Conservation (phyloP, 1,284 basidiomycete species). For the Apiotrichum veenhuisii region DNA sequence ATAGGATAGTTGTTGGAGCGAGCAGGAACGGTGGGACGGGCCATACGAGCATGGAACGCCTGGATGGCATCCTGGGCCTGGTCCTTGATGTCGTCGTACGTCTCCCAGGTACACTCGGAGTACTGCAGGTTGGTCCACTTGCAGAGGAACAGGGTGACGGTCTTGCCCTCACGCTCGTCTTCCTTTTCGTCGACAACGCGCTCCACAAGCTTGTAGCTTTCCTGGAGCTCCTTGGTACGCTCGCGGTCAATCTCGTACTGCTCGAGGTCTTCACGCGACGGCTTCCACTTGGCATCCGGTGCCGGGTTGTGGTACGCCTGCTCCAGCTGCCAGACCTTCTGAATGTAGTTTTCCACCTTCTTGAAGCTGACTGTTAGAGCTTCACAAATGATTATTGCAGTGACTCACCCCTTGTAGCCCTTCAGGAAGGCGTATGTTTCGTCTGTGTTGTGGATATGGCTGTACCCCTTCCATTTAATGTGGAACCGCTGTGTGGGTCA, state of each 20-base stretch:
- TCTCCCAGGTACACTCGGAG: conserved; percentile 95
- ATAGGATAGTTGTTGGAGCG: conserved; percentile 71
- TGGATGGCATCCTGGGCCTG: conserved; percentile 64
- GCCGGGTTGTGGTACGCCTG: conserved; percentile 60
- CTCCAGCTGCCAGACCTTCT: conserved; percentile 65
- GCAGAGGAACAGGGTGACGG: conserved; percentile 80
- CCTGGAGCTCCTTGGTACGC: conserved; percentile 81
- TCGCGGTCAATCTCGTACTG: conserved; percentile 84
- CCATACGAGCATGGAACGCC: conserved; percentile 72
- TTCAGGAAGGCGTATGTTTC: conserved; percentile 88
- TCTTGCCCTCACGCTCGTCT: conserved; percentile 55
- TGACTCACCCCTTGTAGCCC: conserved; percentile 60
- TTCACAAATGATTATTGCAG: no score
- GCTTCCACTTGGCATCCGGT: conserved; percentile 55
- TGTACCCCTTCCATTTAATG: conserved; percentile 94
- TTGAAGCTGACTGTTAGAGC: conserved; percentile 82
- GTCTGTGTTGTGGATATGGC: conserved; percentile 93
- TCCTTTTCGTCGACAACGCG: conserved; percentile 83
- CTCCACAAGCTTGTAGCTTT: conserved; percentile 88
- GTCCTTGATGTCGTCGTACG: conserved; percentile 66
- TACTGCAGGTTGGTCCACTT: conserved; percentile 96
- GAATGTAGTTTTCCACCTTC: conserved; percentile 99
- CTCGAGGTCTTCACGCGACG: conserved; percentile 85
- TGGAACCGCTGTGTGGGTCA: conserved; percentile 71
- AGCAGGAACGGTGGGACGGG: conserved; percentile 76